These are phyloP conservation scores for Digitaria exilis DNA, from an alignment of 202 grass and related monocot species.

Conservation along the genomic window DNA sequence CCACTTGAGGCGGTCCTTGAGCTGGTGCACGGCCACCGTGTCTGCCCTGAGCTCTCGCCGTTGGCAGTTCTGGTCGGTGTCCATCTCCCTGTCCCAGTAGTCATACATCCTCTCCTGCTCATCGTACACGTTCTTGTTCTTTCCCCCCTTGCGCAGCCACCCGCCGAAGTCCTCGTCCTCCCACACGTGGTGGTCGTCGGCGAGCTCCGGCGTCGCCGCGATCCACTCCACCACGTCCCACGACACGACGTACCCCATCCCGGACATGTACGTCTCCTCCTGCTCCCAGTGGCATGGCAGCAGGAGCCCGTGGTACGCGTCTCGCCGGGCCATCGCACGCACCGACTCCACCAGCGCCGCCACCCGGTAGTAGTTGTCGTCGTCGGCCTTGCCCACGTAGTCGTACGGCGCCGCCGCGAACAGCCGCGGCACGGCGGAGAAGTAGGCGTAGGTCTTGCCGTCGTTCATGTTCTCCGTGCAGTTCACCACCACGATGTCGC, in stretches of 20 bases:
- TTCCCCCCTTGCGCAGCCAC: conserved; percentile 36
- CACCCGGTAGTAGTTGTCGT: conserved; percentile 56
- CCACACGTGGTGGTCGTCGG: conserved; percentile 5
- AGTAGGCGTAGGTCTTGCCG: conserved; percentile 63
- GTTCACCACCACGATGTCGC: conserved; percentile 57
- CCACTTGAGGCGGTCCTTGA: conserved; percentile 57
- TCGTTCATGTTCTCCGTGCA: conserved; percentile 64
- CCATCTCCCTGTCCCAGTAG: conserved; percentile 23
- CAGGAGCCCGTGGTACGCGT: conserved; percentile 53
- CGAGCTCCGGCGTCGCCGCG: conserved; percentile 19
- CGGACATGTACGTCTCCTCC: conserved; percentile 48
- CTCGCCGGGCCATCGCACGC: conserved; percentile 30
- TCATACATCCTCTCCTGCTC: conserved; percentile 53
- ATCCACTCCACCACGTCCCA: conserved; percentile 66
- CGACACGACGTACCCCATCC: conserved; percentile 62
- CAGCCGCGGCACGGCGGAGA: conserved; percentile 20
- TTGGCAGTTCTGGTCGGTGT: not conserved
- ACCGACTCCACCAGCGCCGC: conserved; percentile 44
- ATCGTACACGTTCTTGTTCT: conserved; percentile 49
- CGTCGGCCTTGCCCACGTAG: conserved; percentile 65
- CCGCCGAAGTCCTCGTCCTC: conserved; percentile 41
- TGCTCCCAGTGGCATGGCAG: conserved; percentile 47
- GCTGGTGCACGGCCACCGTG: conserved; percentile 64
- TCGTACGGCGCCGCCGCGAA: conserved; percentile 43
- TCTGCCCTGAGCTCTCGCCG: conserved; percentile 36